Evolutionary conservation across 169 alveolate genomes (phyloP), one percentile per base, ranked within the genome.

Genomic region (Toxoplasma gondii): DNA sequence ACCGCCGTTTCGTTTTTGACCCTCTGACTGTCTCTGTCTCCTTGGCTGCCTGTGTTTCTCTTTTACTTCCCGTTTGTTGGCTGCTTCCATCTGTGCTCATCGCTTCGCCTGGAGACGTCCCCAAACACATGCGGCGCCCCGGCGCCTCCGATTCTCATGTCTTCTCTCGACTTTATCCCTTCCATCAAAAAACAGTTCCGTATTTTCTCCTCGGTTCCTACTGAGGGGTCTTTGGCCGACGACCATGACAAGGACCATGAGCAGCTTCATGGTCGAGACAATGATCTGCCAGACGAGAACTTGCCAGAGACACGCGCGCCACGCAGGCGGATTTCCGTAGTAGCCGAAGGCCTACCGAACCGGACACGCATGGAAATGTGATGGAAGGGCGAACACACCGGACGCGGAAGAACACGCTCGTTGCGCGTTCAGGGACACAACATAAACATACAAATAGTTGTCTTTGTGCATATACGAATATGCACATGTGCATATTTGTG

Each of bases 141-240:
- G 12, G 58, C 22, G 58, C 58, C 12, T 49, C 58, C 58, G 22
- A 49, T 12, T 12, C 58, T 12, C 12, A 12, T 49, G 22, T 49
- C 12, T 49, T 12, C 58, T 12, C 58, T 49, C 22, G 58, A 12
- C 12, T 49, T 49, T 12, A 12, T 49, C 58, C 58, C 58, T 49
- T 49, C 22, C 58, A 4, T 12, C 4, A 4, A 4, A 12, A 7
- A 4, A 49, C 4, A 7, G 4, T 49, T 49, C 58, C 12, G 58
- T 49, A 49, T 7, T 12, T 4, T 49, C 12, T 49, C 12, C 58
- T 49, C 12, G 22, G 58, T 12, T 4, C 88, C 9, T 54, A 86
- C 91, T 81, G 39, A 93, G 92, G 4, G 94, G 93, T 41, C 27
- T 74, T 49, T 74, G 87, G 49, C 43, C 88, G 0, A 86, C 88